Evolutionary conservation across 345 rosid species (phyloP).

Genomic region (Eucalyptus shirleyi): DNA sequence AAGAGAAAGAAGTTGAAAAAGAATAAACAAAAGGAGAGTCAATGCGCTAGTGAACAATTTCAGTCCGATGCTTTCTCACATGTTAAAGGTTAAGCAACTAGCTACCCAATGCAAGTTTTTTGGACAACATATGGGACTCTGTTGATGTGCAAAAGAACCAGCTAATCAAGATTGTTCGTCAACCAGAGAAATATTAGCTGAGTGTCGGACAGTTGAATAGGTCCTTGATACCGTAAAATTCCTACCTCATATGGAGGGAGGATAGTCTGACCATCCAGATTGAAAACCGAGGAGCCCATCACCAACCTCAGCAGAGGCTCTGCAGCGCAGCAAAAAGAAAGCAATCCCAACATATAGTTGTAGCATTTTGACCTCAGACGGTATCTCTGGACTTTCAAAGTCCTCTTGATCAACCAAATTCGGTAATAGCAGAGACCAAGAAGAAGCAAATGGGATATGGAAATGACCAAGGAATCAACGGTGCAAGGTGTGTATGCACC

Average conservation of each 20-base stretch:
- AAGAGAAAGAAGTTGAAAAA: not conserved
- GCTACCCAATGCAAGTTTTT: not conserved
- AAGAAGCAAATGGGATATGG: constrained; percentile 58
- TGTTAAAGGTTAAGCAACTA: not conserved
- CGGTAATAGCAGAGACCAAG: constrained; percentile 53
- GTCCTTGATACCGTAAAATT: not conserved
- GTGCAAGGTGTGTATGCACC: constrained; percentile 74
- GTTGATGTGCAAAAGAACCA: not conserved
- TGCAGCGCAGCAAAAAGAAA: constrained; percentile 52
- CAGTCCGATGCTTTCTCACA: not conserved
- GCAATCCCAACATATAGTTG: constrained; percentile 35
- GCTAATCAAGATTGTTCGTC: not conserved
- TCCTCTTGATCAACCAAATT: constrained; percentile 49
- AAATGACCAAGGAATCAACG: constrained; percentile 49
- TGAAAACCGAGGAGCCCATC: constrained; percentile 50
- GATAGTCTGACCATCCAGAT: constrained; percentile 34
- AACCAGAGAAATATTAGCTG: not conserved
- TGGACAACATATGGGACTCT: not conserved
- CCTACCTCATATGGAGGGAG: constrained; percentile 84
- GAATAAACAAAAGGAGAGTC: not conserved
- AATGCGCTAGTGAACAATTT: not conserved
- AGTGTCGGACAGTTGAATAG: not conserved
- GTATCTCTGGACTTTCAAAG: constrained; percentile 44
- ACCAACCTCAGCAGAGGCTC: constrained; percentile 71
- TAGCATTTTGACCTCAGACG: constrained; percentile 52